Conservation (phyloP, 1,284 basidiomycete species). For the Trametes sp. region DNA sequence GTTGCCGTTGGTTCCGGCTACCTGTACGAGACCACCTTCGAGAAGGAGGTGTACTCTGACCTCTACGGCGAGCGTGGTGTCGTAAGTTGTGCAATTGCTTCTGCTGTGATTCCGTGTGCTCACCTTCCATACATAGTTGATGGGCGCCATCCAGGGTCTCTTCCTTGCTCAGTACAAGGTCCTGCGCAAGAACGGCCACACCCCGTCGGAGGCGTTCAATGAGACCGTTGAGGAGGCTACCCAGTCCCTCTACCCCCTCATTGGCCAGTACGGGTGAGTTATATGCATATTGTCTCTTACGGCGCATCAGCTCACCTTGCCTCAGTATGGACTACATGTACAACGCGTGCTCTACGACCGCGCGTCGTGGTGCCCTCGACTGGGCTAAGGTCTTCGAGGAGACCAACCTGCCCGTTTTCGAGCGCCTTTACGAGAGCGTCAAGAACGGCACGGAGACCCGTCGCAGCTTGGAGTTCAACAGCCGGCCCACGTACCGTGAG, state of each 20-base stretch:
- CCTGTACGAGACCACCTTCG: constrained; percentile 98
- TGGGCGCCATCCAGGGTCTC: constrained; percentile 99
- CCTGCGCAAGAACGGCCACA: constrained; percentile 97
- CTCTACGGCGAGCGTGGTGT: constrained; percentile 99
- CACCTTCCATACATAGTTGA: constrained; percentile 65
- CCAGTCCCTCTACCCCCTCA: constrained; percentile 96
- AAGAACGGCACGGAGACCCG: constrained; percentile 96
- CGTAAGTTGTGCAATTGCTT: constrained; percentile 56
- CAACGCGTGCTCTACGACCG: constrained; percentile 98
- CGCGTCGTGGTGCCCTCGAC: constrained; percentile 97
- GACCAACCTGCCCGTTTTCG: constrained; percentile 93
- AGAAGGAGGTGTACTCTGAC: constrained; percentile 99
- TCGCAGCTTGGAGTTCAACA: constrained; percentile 97
- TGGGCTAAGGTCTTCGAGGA: constrained; percentile 99
- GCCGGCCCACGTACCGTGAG: constrained; percentile 90
- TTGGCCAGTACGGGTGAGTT: constrained; percentile 89
- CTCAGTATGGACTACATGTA: constrained; percentile 99
- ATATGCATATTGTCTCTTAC: neutral
- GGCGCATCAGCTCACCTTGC: constrained; percentile 7
- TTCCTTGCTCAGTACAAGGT: constrained; percentile 99
- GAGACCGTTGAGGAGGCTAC: constrained; percentile 99
- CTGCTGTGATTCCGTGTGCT: constrained; percentile 23
- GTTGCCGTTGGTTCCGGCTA: constrained; percentile 97
- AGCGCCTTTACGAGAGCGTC: constrained; percentile 94
- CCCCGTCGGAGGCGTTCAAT: constrained; percentile 99